A percentile compares a stretch with the other conserved stretches of the same genome.
phyloP scores from a whole-genome alignment of 129 eudicot species.

The Sambucus nigra region DNA sequence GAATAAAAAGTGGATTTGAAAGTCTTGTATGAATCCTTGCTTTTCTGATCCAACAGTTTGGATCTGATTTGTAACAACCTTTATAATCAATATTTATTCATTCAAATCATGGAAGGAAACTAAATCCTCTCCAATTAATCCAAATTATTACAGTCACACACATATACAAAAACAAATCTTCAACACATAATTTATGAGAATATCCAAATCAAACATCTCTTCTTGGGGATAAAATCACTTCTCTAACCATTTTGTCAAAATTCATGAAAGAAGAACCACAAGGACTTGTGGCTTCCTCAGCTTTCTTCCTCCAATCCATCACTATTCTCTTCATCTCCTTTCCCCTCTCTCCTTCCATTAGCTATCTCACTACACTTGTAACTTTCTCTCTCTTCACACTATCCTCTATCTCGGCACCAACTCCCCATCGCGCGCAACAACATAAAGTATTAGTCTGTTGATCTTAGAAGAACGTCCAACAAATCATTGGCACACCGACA shows the following conservation, averaged over 20 bases:
- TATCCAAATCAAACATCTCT: too few relatives aligned
- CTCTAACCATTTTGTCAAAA: constrained; percentile 8
- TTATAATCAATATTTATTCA: too few relatives aligned
- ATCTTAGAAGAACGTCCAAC: constrained; percentile 7
- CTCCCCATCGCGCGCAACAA: not conserved
- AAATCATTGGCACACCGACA: constrained; percentile 11
- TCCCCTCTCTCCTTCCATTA: constrained; percentile 12
- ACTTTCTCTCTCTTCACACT: constrained; percentile 1
- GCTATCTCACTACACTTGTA: not conserved
- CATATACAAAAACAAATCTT: too few relatives aligned
- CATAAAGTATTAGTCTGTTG: constrained; percentile 9
- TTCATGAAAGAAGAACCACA: not conserved
- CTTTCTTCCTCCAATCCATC: constrained; percentile 15
- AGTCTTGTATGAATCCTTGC: too few relatives aligned
- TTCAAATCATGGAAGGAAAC: too few relatives aligned
- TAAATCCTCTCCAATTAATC: too few relatives aligned
- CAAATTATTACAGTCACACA: too few relatives aligned
- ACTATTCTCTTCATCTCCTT: constrained; percentile 8
- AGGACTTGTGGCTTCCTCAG: constrained; percentile 2
- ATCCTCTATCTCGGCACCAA: not conserved
- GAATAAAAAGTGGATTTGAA: too few relatives aligned
- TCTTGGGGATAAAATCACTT: not conserved
- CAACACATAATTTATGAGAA: too few relatives aligned
- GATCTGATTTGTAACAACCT: too few relatives aligned
- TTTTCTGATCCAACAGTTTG: too few relatives aligned